phyloP scores from a whole-genome alignment of 257 asterid species.

The Mentha longifolia region DNA sequence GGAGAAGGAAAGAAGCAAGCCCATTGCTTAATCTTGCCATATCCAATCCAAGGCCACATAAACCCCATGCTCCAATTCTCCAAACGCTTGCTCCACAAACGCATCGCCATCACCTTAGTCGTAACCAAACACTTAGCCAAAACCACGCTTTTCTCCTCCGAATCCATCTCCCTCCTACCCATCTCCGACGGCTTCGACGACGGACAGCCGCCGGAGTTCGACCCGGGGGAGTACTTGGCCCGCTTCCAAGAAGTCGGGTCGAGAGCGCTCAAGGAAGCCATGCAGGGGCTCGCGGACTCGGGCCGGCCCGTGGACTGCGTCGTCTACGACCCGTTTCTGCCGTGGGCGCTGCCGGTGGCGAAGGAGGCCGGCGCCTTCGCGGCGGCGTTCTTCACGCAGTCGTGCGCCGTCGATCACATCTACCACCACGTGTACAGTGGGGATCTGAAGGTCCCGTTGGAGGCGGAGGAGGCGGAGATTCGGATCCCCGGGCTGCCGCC shows the following conservation, averaged over 20 bases:
- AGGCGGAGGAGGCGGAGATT: constrained; percentile 30
- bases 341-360: constrained; percentile 44
- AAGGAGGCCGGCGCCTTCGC: constrained; percentile 34
- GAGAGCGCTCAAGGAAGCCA: constrained; percentile 1
- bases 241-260: constrained; percentile 33
- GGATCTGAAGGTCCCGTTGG: constrained; percentile 33
- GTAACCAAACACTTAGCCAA: constrained; percentile 31
- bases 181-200: constrained; percentile 56
- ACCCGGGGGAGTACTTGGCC: background rate
- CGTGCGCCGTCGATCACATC: constrained; percentile 49
- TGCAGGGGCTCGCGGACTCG: constrained; percentile 28
- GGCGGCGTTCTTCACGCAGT: constrained; percentile 59
- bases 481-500: constrained; percentile 52
- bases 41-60: constrained; percentile 56
- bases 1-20: constrained; percentile 23
- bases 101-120: constrained; percentile 33
- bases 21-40: constrained; percentile 50
- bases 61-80: constrained; percentile 62
- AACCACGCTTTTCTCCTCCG: constrained; percentile 26
- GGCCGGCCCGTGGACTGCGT: constrained; percentile 46
- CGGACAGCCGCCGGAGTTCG: background rate
- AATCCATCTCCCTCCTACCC: constrained; percentile 36
- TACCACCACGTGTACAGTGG: constrained; percentile 39
- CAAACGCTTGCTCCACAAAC: constrained; percentile 43
- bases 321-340: constrained; percentile 46